Percentiles rank a stretch among this genome's conserved stretches.
phyloP scores from a whole-genome alignment of 225 moss, liverwort and hornwort genomes.

The Climacium dendroides region DNA sequence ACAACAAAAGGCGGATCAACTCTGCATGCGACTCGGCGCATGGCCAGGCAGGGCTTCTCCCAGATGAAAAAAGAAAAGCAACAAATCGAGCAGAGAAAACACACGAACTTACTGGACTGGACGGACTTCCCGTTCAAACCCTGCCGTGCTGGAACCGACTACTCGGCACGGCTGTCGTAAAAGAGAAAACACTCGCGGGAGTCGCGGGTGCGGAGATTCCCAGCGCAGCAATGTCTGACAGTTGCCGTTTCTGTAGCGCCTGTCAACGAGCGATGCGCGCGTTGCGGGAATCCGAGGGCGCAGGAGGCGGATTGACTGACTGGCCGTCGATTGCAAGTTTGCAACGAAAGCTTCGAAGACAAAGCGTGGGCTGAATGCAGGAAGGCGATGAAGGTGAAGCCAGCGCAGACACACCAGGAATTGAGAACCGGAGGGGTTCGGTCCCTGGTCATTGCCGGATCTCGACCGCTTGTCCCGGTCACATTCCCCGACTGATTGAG shows the following conservation, averaged over 20 bases:
- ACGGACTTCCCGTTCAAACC: conserved; percentile 2
- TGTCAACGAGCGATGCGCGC: background rate
- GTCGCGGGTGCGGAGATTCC: background rate
- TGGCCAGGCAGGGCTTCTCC: background rate
- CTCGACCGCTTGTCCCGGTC: background rate
- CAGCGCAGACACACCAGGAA: background rate
- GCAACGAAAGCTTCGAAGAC: background rate
- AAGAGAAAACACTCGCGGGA: background rate
- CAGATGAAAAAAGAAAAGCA: background rate
- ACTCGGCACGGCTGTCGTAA: background rate
- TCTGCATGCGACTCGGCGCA: background rate
- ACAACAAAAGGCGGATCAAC: background rate
- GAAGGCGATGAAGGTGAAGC: background rate
- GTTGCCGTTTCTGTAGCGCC: background rate
- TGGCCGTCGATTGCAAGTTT: background rate
- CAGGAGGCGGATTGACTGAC: background rate
- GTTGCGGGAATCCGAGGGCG: background rate
- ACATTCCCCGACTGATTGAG: background rate
- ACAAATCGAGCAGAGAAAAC: background rate
- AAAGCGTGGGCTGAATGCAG: background rate
- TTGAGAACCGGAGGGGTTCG: background rate
- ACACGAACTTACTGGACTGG: background rate
- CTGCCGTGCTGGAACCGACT: background rate
- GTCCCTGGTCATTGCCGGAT: background rate
- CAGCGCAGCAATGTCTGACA: background rate